Evolutionary conservation across 2,329 filamentous ascomycete species (phyloP), one percentile per base, ranked within the genome.

Genomic region (Pseudocercospora vitis): DNA sequence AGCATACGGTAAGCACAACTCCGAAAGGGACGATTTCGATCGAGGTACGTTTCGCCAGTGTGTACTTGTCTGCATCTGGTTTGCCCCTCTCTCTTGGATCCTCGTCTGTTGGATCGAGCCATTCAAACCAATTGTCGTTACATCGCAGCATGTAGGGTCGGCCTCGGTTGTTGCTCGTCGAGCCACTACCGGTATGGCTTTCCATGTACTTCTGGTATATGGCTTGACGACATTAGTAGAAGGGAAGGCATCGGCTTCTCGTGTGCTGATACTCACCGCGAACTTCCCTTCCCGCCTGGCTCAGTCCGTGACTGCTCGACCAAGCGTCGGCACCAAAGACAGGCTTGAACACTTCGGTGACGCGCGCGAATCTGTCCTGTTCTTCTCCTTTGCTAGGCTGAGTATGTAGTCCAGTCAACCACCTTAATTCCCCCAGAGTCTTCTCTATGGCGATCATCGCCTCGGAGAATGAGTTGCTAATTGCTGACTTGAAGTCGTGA

Each of bases 261-360:
- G 4, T 9, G 14, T 16, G 2, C 19, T 9, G 35, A 40, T 21
- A 5, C 40, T 23, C 19, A 28, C 40, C 40, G 12, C 14, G 23
- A 9, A 45, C 40, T 12, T 12, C 40, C 29, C 29, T 11, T n/a
- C 40, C 40, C 12, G 24, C 18, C 24, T 50, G 11, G 14, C 18
- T 29, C 14, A 40, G 19, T 11, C 42, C 50, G 24, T 28, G 14
- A n/a, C n/a, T 42, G 14, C 39, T 8, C 11, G 14, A 29, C 50
- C 50, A 52, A n/a, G 37, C 37, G 4, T 31, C 26, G 42, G 26
- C 18, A 18, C 50, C 50, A 23, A 48, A 44, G 31, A 52, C 9
- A 16, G 32, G 32, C 32, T 48, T 18, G 14, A 46, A 52, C 2
- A 18, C 18, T 26, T 52, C 16, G 3, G 26, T 40, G 9, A 52